Evolutionary conservation across 2,329 filamentous ascomycete genomes (phyloP).

Genomic region (Geosmithia putterillii): DNA sequence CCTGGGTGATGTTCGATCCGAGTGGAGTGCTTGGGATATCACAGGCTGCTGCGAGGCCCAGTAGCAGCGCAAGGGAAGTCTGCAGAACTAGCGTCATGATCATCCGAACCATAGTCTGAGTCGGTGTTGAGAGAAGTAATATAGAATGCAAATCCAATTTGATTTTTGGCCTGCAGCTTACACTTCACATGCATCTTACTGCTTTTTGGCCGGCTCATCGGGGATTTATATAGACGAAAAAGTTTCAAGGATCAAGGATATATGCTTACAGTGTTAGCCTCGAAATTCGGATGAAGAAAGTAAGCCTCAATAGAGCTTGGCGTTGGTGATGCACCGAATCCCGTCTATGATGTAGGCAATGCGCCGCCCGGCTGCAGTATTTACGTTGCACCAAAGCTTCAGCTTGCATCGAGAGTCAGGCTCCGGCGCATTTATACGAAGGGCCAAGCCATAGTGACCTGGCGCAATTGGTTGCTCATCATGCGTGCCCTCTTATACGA

Average conservation of each 20-base stretch:
- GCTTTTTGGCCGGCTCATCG: no score
- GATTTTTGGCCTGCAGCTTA: no score
- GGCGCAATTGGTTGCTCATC: not conserved
- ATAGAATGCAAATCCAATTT: no score
- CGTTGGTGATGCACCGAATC: not conserved
- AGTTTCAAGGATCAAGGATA: no score
- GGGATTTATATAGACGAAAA: no score
- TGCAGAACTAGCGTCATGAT: not conserved
- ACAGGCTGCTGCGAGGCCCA: slow-evolving; percentile 12
- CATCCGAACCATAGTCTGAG: no score
- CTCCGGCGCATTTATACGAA: not conserved
- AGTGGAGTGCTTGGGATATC: slow-evolving; percentile 13
- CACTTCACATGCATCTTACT: no score
- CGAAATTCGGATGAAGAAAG: not conserved
- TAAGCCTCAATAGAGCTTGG: not conserved
- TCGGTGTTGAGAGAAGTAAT: no score
- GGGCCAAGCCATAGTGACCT: not conserved
- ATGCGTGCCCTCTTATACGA: not conserved
- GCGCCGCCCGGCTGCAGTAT: no score
- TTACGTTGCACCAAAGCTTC: not conserved
- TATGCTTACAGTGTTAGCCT: no score
- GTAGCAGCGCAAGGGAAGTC: no score
- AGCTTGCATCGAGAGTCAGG: not conserved
- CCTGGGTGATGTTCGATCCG: slow-evolving; percentile 17
- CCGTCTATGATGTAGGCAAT: not conserved